Evolutionary conservation across 305 asterid genomes (phyloP).

Genomic region (Plantago coronopus): DNA sequence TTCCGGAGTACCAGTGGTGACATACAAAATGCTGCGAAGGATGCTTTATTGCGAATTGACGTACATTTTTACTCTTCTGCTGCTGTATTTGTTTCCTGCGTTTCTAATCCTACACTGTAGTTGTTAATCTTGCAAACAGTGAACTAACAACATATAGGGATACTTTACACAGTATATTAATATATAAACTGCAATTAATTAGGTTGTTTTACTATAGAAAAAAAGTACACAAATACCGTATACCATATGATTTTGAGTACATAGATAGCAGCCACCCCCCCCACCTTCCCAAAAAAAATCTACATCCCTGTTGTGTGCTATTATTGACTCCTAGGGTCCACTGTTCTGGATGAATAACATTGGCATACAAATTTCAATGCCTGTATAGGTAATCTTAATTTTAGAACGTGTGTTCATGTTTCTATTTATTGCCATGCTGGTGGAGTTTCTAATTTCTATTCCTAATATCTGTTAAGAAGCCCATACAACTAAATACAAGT

Average conservation of each 20-base stretch:
- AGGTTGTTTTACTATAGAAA: too few species aligned
- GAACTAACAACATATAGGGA: neutral
- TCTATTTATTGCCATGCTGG: too few species aligned
- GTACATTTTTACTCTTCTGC: slow-evolving; percentile 43
- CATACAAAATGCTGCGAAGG: slow-evolving; percentile 65
- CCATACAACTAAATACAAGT: slow-evolving; percentile 2
- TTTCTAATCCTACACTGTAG: neutral
- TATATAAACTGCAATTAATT: too few species aligned
- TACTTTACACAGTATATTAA: too few species aligned
- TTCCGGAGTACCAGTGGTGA: slow-evolving; percentile 52
- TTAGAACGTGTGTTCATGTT: too few species aligned
- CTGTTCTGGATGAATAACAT: neutral
- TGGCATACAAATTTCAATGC: too few species aligned
- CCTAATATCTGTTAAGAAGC: neutral
- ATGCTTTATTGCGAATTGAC: slow-evolving; percentile 61
- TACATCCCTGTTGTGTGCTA: too few species aligned
- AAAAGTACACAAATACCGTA: neutral
- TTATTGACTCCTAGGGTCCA: neutral
- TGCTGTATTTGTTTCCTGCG: slow-evolving; percentile 3
- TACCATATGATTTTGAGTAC: too few species aligned
- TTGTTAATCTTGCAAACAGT: neutral
- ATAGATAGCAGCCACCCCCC: neutral
- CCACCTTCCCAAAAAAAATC: neutral
- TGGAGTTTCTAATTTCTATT: too few species aligned
- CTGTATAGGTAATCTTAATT: too few species aligned